Evolutionary conservation across 306 rosid species (phyloP).

Genomic region (Cucurbita maxima): DNA sequence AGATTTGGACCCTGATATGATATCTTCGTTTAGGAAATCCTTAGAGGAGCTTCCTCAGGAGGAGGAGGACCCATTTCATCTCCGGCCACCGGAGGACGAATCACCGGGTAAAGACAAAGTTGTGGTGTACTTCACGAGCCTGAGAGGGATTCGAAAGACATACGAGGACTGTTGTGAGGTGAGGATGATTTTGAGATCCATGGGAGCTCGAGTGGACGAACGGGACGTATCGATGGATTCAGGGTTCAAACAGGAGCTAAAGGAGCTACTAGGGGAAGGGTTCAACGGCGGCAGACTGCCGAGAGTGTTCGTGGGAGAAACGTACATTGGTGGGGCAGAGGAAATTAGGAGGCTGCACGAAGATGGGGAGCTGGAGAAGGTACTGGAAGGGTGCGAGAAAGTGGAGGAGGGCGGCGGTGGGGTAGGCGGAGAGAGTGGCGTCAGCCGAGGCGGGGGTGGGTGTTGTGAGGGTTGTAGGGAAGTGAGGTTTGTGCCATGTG

Average conservation of each 20-base stretch:
- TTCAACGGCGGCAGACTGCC: conserved; percentile 45
- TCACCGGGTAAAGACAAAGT: conserved; percentile 21
- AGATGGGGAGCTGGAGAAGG: conserved; percentile 62
- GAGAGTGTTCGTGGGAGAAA: conserved; percentile 49
- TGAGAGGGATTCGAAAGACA: conserved; percentile 75
- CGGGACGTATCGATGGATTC: conserved; percentile 89
- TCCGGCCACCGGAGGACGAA: not conserved
- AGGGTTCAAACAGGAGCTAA: conserved; percentile 70
- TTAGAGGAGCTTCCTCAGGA: conserved; percentile 9
- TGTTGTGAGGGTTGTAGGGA: conserved; percentile 82
- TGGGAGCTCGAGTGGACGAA: conserved; percentile 55
- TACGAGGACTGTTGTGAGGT: conserved; percentile 79
- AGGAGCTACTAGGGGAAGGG: conserved; percentile 37
- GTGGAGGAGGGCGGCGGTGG: conserved; percentile 8
- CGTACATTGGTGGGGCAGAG: conserved; percentile 67
- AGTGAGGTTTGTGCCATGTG: conserved; percentile 83
- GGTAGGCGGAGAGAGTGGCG: not conserved
- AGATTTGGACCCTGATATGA: conserved; percentile 35
- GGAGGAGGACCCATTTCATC: conserved; percentile 7
- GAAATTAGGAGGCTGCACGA: conserved; percentile 57
- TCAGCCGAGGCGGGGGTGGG: not conserved
- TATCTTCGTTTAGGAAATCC: conserved; percentile 39
- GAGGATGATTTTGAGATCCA: conserved; percentile 44
- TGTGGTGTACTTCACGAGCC: conserved; percentile 68
- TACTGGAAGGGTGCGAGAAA: conserved; percentile 44